Conservation (phyloP, 2,329 filamentous ascomycete genomes). For the Talaromyces atroroseus region DNA sequence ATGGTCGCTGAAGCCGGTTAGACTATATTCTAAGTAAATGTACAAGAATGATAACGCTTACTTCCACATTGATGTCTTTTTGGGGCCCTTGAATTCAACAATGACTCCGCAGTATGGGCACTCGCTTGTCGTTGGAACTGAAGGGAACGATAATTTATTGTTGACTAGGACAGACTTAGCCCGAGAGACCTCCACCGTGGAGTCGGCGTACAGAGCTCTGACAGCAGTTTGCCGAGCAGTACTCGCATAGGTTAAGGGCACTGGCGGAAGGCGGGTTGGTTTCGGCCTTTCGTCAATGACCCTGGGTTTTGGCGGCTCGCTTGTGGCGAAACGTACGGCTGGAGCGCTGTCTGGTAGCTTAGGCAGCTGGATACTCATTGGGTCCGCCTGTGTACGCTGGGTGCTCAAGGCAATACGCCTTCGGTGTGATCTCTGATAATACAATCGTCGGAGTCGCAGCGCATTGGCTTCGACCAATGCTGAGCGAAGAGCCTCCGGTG, state of each 20-base stretch:
- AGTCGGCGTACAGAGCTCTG: neutral
- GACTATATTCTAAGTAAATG: neutral
- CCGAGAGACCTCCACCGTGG: neutral
- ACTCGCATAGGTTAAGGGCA: neutral
- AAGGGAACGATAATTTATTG: neutral
- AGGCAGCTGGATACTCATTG: neutral
- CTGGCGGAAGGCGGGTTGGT: neutral
- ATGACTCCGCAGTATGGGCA: neutral
- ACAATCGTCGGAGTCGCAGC: neutral
- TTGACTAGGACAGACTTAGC: neutral
- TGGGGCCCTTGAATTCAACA: neutral
- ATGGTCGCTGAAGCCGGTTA: neutral
- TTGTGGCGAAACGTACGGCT: neutral
- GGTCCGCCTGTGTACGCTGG: neutral
- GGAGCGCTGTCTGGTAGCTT: neutral
- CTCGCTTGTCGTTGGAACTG: neutral
- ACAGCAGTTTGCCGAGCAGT: neutral
- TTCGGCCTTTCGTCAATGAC: neutral
- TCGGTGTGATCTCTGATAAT: neutral
- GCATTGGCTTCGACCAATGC: neutral
- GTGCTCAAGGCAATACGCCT: neutral
- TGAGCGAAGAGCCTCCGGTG: neutral
- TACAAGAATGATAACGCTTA: neutral
- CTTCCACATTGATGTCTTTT: neutral
- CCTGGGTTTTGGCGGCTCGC: neutral